Evolutionary conservation across 2,329 filamentous ascomycete species (phyloP).

Genomic region (Fusarium pseudonygamai): DNA sequence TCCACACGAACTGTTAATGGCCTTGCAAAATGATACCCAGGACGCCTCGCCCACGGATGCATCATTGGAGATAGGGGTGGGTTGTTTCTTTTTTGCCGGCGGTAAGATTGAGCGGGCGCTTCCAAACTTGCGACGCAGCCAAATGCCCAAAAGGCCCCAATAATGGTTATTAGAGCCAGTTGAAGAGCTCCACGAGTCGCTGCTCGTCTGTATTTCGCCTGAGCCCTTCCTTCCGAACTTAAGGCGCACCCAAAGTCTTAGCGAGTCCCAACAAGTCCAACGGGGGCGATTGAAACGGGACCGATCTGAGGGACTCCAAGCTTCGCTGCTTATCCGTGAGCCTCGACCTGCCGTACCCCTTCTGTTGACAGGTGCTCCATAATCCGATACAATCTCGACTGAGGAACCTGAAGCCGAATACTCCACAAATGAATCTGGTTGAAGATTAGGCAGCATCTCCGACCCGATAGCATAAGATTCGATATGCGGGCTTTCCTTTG

Average conservation of each 20-base stretch:
- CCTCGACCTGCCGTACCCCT: accelerated
- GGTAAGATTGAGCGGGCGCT: neutral
- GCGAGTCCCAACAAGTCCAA: neutral
- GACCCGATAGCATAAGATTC: neutral
- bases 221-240: neutral
- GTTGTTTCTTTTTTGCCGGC: too few species aligned
- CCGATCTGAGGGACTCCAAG: neutral
- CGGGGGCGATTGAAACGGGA: neutral
- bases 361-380: too few species aligned
- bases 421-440: neutral
- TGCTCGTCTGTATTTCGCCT: accelerated
- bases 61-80: accelerated
- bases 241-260: neutral
- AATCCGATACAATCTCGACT: neutral
- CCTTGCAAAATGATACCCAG: neutral
- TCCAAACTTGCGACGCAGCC: neutral
- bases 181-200: neutral
- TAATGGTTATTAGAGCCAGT: neutral
- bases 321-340: neutral
- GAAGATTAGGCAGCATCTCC: neutral
- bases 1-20: neutral
- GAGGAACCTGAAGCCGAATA: neutral
- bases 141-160: neutral
- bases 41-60: neutral
- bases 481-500: neutral